Evolutionary conservation across 805 yeast genomes (phyloP).

Genomic region (Candida quercuum): DNA sequence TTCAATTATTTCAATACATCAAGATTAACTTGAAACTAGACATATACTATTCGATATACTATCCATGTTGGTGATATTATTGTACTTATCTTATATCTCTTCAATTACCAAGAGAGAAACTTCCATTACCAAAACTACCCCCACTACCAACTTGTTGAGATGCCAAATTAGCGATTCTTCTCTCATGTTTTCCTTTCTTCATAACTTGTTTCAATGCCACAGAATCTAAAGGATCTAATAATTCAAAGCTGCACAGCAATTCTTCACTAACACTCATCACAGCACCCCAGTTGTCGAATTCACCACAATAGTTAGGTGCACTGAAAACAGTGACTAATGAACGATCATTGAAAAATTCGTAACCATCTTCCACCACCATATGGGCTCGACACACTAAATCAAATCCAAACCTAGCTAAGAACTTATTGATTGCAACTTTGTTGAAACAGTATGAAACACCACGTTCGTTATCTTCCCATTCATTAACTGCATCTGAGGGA

Average conservation of each 20-base stretch:
- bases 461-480: constrained; percentile 79
- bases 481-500: constrained; percentile 54
- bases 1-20: too few relatives aligned
- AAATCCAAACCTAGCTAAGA: constrained; percentile 60
- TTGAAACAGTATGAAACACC: constrained; percentile 81
- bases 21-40: too few relatives aligned
- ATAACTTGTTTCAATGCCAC: constrained; percentile 90
- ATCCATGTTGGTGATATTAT: background rate
- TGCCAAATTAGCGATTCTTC: constrained; percentile 54
- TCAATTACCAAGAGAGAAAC: constrained; percentile 8
- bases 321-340: constrained; percentile 73
- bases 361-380: constrained; percentile 88
- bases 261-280: constrained; percentile 96
- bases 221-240: constrained; percentile 89
- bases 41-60: too few relatives aligned
- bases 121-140: constrained; percentile 20
- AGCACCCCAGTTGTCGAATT: constrained; percentile 87
- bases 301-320: constrained; percentile 69
- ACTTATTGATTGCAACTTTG: constrained; percentile 62
- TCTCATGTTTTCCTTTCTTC: constrained; percentile 88
- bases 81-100: too few relatives aligned
- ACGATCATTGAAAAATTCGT: constrained; percentile 72
- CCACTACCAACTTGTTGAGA: constrained; percentile 11
- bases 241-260: constrained; percentile 85
- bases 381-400: constrained; percentile 80